phyloP scores from a whole-genome alignment of 306 rosid genomes.

The Pterocarpus santalinus region DNA sequence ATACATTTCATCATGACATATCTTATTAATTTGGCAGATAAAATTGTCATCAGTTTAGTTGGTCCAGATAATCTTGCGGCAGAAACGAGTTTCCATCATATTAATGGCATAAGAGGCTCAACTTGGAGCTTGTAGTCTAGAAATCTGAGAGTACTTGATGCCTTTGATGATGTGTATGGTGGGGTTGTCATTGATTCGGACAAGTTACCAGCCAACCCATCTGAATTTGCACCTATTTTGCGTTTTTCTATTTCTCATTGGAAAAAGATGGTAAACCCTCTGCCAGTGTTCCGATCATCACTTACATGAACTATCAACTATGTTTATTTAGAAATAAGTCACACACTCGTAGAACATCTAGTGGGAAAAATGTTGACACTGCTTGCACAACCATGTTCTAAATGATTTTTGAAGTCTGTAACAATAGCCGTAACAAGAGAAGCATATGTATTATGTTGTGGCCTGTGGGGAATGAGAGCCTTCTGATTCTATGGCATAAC shows the following conservation, averaged over 20 bases:
- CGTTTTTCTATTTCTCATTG: conserved; percentile 80
- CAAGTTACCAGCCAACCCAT: conserved; percentile 65
- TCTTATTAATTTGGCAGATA: conserved; percentile 38
- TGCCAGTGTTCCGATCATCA: not conserved
- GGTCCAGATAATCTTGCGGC: conserved; percentile 54
- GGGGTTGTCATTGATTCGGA: conserved; percentile 81
- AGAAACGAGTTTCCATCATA: conserved; percentile 47
- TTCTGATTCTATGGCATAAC: too few species aligned
- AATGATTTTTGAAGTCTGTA: too few species aligned
- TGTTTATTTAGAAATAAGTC: too few species aligned
- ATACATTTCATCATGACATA: too few species aligned
- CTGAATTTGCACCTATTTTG: conserved; percentile 62
- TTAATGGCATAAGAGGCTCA: conserved; percentile 68
- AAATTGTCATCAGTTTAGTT: conserved; percentile 51
- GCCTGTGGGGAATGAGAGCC: too few species aligned
- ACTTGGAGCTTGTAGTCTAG: conserved; percentile 52
- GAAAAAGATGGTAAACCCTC: conserved; percentile 67
- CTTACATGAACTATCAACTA: not conserved
- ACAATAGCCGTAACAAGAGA: too few species aligned
- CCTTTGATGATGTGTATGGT: conserved; percentile 87
- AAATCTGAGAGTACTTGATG: conserved; percentile 68
- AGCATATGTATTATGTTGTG: too few species aligned
- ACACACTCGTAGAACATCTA: too few species aligned
- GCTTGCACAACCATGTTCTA: too few species aligned
- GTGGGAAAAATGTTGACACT: too few species aligned